phyloP scores from a whole-genome alignment of 1,139 yeast genomes.

The Suhomyces chickasaworum region DNA sequence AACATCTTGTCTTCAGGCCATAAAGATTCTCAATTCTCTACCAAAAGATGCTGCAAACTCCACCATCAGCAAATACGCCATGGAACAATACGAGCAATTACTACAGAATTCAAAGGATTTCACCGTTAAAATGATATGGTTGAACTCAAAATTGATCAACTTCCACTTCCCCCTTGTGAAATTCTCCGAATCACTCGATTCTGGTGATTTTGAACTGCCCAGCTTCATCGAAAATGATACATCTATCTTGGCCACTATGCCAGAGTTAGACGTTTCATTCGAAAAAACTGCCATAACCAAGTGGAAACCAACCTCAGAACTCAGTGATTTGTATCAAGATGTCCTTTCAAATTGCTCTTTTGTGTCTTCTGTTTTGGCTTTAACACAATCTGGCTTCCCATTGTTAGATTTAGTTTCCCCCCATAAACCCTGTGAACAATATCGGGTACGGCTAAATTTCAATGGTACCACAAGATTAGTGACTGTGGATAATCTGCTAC shows the following conservation, averaged over 20 bases:
- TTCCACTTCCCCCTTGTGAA: constrained; percentile 31
- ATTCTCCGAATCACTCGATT: constrained; percentile 20
- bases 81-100: constrained; percentile 25
- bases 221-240: constrained; percentile 15
- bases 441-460: constrained; percentile 40
- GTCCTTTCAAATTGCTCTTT: constrained; percentile 73
- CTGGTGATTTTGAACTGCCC: constrained; percentile 14
- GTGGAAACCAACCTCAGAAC: constrained; percentile 24
- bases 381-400: constrained; percentile 21
- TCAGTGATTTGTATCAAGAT: constrained; percentile 51
- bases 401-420: constrained; percentile 31
- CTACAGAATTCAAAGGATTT: constrained; percentile 13
- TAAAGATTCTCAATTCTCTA: constrained; percentile 29
- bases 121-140: constrained; percentile 43
- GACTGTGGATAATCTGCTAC: constrained; percentile 50
- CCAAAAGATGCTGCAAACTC: constrained; percentile 16
- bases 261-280: constrained; percentile 20
- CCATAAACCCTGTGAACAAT: constrained; percentile 31
- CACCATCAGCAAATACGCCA: constrained; percentile 12
- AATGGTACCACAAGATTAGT: constrained; percentile 64
- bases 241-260: constrained; percentile 22
- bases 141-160: constrained; percentile 39
- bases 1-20: constrained; percentile 25
- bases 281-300: constrained; percentile 17
- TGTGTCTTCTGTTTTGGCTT: constrained; percentile 63